A percentile compares a stretch with the other conserved stretches of the same genome.
phyloP scores from a whole-genome alignment of 441 rosid genomes.

The Kokia cookei region DNA sequence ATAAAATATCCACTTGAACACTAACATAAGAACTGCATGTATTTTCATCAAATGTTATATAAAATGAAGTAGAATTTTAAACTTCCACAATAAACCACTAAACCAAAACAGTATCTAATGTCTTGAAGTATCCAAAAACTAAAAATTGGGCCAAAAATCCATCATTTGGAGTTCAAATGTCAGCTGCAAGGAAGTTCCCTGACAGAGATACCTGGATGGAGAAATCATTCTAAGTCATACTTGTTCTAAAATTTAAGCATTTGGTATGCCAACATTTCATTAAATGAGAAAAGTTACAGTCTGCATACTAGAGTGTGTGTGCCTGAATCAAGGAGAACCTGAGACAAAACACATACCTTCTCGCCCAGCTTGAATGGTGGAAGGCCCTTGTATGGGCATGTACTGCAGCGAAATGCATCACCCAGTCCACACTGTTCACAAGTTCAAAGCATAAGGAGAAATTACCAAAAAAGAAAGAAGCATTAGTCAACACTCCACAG shows the following conservation, averaged over 20 bases:
- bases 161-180: conserved; percentile 35
- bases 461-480: not conserved
- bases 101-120: not conserved
- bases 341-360: conserved; percentile 42
- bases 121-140: not conserved
- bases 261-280: not conserved
- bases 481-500: not conserved
- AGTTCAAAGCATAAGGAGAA: not conserved
- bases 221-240: not conserved
- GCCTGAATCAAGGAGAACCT: not conserved
- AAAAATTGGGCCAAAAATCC: not conserved
- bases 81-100: not conserved
- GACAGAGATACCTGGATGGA: conserved; percentile 59
- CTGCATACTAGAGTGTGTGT: not conserved
- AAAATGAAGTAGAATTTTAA: not conserved
- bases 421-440: conserved; percentile 79
- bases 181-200: conserved; percentile 74
- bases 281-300: not conserved
- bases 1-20: too few species aligned
- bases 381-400: conserved; percentile 94
- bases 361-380: conserved; percentile 85
- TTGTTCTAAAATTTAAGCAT: not conserved
- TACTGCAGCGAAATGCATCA: conserved; percentile 90
- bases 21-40: too few species aligned
- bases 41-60: not conserved